These are phyloP conservation scores for Angomonas ambiguus DNA, from an alignment of 208 protist genomes.

Conservation along the genomic window DNA sequence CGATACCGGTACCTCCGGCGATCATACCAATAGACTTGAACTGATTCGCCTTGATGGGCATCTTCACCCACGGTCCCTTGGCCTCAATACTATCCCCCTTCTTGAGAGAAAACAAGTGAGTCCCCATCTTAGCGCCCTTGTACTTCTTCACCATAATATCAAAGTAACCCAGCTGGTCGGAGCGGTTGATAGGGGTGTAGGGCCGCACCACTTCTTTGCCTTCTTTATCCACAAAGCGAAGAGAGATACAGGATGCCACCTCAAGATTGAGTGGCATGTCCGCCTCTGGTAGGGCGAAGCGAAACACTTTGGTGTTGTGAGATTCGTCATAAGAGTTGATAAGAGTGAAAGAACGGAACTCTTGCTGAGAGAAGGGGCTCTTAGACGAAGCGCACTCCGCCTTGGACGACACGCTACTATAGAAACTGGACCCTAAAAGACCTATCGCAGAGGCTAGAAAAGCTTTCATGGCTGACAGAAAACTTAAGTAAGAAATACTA, in stretches of 20 bases:
- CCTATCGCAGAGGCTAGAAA: slow-evolving; percentile 49
- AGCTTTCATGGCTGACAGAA: slow-evolving; percentile 56
- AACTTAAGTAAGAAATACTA: no score
- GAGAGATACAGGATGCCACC: slow-evolving; percentile 71
- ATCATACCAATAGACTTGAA: slow-evolving; percentile 93
- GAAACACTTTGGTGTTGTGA: slow-evolving; percentile 85
- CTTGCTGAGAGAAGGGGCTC: slow-evolving; percentile 68
- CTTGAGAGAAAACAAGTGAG: slow-evolving; percentile 88
- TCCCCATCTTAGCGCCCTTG: slow-evolving; percentile 83
- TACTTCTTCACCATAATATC: slow-evolving; percentile 91
- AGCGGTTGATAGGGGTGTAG: slow-evolving; percentile 81
- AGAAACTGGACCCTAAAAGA: slow-evolving; percentile 55
- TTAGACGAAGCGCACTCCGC: slow-evolving; percentile 34
- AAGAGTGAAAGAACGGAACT: slow-evolving; percentile 75
- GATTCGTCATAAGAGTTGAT: slow-evolving; percentile 82
- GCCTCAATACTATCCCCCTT: slow-evolving; percentile 89
- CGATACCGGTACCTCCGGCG: slow-evolving; percentile 91
- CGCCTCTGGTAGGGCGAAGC: slow-evolving; percentile 78
- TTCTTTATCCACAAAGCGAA: slow-evolving; percentile 65
- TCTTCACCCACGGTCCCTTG: slow-evolving; percentile 87
- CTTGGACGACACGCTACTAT: slow-evolving; percentile 22
- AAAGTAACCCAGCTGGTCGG: slow-evolving; percentile 85
- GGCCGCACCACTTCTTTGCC: slow-evolving; percentile 81
- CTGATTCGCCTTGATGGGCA: slow-evolving; percentile 84
- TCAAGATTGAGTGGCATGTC: slow-evolving; percentile 81